Conservation (phyloP, 305 asterid genomes). For the Fraxinus greggii region DNA sequence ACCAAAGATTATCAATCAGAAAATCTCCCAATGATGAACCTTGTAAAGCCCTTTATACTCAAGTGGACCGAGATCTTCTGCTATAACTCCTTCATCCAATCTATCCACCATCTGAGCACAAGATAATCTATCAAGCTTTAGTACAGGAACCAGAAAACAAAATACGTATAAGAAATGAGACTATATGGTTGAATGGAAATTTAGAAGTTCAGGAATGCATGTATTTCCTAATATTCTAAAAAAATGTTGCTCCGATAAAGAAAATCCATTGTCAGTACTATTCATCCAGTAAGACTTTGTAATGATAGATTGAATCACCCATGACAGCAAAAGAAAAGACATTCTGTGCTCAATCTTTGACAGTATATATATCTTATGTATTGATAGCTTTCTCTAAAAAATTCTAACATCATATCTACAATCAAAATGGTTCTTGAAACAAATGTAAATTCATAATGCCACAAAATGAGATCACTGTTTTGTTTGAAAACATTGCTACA, state of each 20-base stretch:
- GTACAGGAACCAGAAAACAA: conserved; percentile 6
- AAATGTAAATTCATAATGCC: not conserved
- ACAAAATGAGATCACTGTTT: conserved; percentile 10
- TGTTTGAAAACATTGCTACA: not conserved
- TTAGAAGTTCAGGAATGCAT: not conserved
- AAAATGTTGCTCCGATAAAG: not conserved
- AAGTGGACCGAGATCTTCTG: conserved; percentile 64
- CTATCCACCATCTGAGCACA: conserved; percentile 78
- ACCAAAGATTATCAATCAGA: conserved; percentile 23
- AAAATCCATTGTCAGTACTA: not conserved
- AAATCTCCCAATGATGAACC: conserved; percentile 41
- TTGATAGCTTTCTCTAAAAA: not conserved
- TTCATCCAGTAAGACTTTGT: not conserved
- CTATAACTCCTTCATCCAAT: conserved; percentile 69
- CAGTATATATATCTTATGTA: not conserved
- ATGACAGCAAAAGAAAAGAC: not conserved
- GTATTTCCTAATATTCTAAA: not conserved
- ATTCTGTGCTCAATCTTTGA: not conserved
- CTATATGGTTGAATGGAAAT: conserved; percentile 17
- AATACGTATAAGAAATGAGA: conserved; percentile 4
- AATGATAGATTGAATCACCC: not conserved
- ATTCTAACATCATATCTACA: not conserved
- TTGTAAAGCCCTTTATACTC: conserved; percentile 91
- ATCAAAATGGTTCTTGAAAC: not conserved
- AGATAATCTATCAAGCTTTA: conserved; percentile 18